Evolutionary conservation across 2,329 filamentous ascomycete genomes (phyloP).

Genomic region (Penicillium palitans): DNA sequence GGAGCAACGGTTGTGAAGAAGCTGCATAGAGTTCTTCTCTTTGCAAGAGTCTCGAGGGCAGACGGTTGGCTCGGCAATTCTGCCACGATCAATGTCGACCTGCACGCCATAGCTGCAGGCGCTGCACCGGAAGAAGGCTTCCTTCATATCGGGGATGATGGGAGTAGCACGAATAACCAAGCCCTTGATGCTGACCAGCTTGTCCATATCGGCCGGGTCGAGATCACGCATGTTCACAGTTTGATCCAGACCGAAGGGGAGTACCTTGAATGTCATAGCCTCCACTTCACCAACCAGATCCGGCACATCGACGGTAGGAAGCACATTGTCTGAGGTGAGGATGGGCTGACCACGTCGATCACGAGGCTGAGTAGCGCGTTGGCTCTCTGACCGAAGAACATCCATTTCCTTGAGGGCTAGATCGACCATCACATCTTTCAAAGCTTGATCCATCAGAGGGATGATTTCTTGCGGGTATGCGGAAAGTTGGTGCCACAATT

Average conservation of each 20-base stretch:
- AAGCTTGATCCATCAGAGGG: conserved; percentile 89
- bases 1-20: conserved; percentile 90
- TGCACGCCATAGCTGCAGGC: conserved; percentile 88
- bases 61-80: conserved; percentile 89
- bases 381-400: conserved; percentile 60
- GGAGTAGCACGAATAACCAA: conserved; percentile 94
- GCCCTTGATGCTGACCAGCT: conserved; percentile 90
- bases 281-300: conserved; percentile 77
- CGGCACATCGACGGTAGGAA: conserved; percentile 52
- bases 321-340: conserved; percentile 23
- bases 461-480: conserved; percentile 96
- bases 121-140: conserved; percentile 95
- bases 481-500: conserved; percentile 93
- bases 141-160: conserved; percentile 98
- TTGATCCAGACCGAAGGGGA: conserved; percentile 84
- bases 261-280: conserved; percentile 76
- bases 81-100: conserved; percentile 90
- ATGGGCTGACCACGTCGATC: conserved; percentile 26
- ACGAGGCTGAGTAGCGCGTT: conserved; percentile 34
- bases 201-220: conserved; percentile 94
- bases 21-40: conserved; percentile 94
- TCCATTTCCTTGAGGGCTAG: conserved; percentile 78
- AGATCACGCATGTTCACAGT: conserved; percentile 90
- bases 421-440: conserved; percentile 92
- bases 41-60: conserved; percentile 81